Evolutionary conservation across 2,329 filamentous ascomycete species (phyloP).

Genomic region (Apiospora aurea): DNA sequence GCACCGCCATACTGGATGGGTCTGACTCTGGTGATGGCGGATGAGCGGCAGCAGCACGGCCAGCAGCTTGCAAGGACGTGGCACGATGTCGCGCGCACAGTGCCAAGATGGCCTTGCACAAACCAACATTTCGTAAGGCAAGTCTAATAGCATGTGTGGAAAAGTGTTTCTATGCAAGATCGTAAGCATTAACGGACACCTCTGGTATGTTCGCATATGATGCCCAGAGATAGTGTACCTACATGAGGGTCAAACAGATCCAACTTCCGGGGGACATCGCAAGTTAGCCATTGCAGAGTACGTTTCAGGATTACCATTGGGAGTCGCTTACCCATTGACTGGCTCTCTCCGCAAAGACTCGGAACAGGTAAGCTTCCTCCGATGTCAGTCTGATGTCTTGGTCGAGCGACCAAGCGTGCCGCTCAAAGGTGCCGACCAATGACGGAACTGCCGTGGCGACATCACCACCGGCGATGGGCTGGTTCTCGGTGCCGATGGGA

Average conservation of each 20-base stretch:
- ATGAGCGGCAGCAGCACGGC: not conserved
- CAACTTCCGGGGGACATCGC: conserved; percentile 27
- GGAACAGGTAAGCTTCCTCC: conserved; percentile 39
- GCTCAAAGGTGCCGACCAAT: conserved; percentile 31
- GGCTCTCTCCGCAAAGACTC: conserved; percentile 39
- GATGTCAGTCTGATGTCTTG: conserved; percentile 35
- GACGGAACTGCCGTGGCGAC: conserved; percentile 19
- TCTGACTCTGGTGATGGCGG: not conserved
- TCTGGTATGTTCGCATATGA: not conserved
- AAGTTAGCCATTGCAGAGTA: not conserved
- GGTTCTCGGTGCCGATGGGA: conserved; percentile 27
- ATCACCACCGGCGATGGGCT: conserved; percentile 26
- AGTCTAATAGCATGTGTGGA: conserved; percentile 43
- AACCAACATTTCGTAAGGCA: conserved; percentile 58
- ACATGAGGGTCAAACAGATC: conserved; percentile 43
- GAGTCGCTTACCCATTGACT: conserved; percentile 33
- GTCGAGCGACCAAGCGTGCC: conserved; percentile 38
- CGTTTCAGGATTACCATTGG: accelerated
- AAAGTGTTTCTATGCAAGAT: conserved; percentile 37
- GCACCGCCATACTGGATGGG: conserved; percentile 49
- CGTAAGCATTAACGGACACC: not conserved
- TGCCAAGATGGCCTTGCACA: conserved; percentile 65
- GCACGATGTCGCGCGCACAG: conserved; percentile 57
- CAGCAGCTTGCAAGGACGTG: conserved; percentile 29
- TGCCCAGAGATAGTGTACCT: not conserved